Conservation (phyloP, 495 filamentous ascomycete species). For the Choiromyces venosus region DNA sequence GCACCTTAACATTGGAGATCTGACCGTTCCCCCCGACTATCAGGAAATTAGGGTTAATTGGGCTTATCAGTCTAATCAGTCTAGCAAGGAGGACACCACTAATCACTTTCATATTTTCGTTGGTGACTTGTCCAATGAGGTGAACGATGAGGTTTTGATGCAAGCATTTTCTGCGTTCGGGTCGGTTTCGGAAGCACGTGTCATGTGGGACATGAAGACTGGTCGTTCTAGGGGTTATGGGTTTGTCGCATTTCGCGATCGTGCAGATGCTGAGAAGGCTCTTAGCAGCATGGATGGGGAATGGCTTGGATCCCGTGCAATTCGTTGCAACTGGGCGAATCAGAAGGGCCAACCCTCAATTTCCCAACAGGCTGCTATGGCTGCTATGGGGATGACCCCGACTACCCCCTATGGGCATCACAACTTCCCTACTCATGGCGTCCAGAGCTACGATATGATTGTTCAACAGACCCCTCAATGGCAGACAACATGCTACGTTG, state of each 20-base stretch:
- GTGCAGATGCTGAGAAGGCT: slow-evolving; percentile 89
- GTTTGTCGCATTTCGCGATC: slow-evolving; percentile 96
- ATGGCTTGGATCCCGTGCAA: slow-evolving; percentile 97
- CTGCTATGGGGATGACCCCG: slow-evolving; percentile 96
- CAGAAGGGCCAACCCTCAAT: slow-evolving; percentile 99
- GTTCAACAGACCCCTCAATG: slow-evolving; percentile 93
- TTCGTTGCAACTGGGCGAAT: slow-evolving; percentile 99
- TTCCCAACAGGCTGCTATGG: slow-evolving; percentile 94
- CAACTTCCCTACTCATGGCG: slow-evolving; percentile 93
- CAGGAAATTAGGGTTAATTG: slow-evolving; percentile 99
- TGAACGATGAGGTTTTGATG: slow-evolving; percentile 90
- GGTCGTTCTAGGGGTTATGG: slow-evolving; percentile 95
- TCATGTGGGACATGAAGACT: slow-evolving; percentile 99
- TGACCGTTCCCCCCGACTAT: slow-evolving; percentile 18
- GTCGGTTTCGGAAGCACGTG: slow-evolving; percentile 93
- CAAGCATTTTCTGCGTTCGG: slow-evolving; percentile 98
- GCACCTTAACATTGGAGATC: slow-evolving; percentile 8
- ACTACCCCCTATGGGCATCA: slow-evolving; percentile 95
- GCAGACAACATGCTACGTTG: slow-evolving; percentile 99
- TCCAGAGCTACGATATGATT: slow-evolving; percentile 97
- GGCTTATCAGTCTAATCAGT: slow-evolving; percentile 95
- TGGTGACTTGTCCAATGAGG: slow-evolving; percentile 95
- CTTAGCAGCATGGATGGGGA: slow-evolving; percentile 97
- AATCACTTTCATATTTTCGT: slow-evolving; percentile 99
- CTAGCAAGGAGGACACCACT: slow-evolving; percentile 95